phyloP scores from a whole-genome alignment of 2,329 filamentous ascomycete species.

The Ceratocystis huliohia region DNA sequence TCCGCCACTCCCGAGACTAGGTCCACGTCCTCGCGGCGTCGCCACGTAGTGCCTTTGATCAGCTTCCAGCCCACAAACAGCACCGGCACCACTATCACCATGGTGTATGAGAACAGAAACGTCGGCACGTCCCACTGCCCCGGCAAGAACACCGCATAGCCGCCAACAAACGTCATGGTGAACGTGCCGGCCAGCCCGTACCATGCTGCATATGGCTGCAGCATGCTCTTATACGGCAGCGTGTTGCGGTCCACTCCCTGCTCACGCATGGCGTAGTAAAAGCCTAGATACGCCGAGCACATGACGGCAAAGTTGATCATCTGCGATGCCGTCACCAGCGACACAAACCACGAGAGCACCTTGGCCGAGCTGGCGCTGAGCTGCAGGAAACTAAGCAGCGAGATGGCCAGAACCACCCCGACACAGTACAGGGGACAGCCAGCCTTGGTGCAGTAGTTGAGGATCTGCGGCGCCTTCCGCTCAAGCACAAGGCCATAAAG shows the following conservation, averaged over 20 bases:
- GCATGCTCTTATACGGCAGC: slow-evolving; percentile 56
- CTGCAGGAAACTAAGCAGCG: slow-evolving; percentile 61
- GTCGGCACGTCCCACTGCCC: slow-evolving; percentile 50
- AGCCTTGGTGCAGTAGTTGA: slow-evolving; percentile 46
- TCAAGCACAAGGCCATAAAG: slow-evolving; percentile 57
- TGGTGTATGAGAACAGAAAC: slow-evolving; percentile 68
- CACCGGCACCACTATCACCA: slow-evolving; percentile 57
- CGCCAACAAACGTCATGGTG: slow-evolving; percentile 61
- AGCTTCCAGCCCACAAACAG: slow-evolving; percentile 63
- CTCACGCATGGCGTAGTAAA: slow-evolving; percentile 53
- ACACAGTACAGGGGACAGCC: slow-evolving; percentile 70
- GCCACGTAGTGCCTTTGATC: slow-evolving; percentile 45
- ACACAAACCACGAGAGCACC: slow-evolving; percentile 62
- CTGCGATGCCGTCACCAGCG: slow-evolving; percentile 56
- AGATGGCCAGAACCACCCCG: slow-evolving; percentile 49
- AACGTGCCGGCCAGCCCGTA: slow-evolving; percentile 50
- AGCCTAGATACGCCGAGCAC: slow-evolving; percentile 58
- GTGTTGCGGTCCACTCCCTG: slow-evolving; percentile 56
- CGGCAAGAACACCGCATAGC: slow-evolving; percentile 64
- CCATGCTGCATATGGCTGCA: slow-evolving; percentile 61
- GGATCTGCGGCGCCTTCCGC: slow-evolving; percentile 48
- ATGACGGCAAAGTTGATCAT: slow-evolving; percentile 61
- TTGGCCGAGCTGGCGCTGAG: slow-evolving; percentile 51
- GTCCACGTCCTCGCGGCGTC: slow-evolving; percentile 45
- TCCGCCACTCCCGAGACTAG: slow-evolving; percentile 48